phyloP scores from a whole-genome alignment of 495 filamentous ascomycete genomes.

The Aspergillus olivimuriae region DNA sequence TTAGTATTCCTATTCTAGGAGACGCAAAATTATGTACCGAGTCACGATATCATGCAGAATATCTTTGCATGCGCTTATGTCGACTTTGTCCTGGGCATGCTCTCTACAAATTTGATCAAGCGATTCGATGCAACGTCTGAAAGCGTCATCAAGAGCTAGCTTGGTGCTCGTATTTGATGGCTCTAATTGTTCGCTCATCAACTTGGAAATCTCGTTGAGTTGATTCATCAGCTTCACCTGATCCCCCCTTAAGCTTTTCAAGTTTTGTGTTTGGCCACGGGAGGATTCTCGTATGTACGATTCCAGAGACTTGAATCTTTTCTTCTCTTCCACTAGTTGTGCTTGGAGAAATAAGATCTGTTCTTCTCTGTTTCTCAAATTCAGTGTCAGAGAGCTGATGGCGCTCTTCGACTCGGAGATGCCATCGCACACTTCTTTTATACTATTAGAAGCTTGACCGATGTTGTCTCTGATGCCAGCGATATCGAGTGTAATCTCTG shows the following conservation, averaged over 20 bases:
- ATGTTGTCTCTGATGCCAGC: slow-evolving; percentile 18
- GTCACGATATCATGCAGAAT: slow-evolving; percentile 11
- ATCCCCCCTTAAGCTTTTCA: slow-evolving; percentile 19
- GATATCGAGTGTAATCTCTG: slow-evolving; percentile 17
- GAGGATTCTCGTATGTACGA: slow-evolving; percentile 28
- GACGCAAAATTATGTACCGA: too few relatives aligned
- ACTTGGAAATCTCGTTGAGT: slow-evolving; percentile 12
- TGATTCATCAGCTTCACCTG: slow-evolving; percentile 21
- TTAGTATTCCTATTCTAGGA: too few relatives aligned
- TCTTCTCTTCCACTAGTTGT: slow-evolving; percentile 26
- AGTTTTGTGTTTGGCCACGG: slow-evolving; percentile 17
- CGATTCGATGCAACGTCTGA: slow-evolving; percentile 15
- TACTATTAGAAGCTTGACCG: slow-evolving; percentile 8
- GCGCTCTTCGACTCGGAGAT: slow-evolving; percentile 10
- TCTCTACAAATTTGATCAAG: slow-evolving; percentile 15
- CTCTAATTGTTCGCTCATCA: slow-evolving; percentile 6
- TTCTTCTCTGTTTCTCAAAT: slow-evolving; percentile 15
- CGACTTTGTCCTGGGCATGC: slow-evolving; percentile 10
- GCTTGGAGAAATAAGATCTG: slow-evolving; percentile 6
- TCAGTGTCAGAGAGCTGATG: slow-evolving; percentile 15
- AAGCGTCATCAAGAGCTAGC: slow-evolving; percentile 4
- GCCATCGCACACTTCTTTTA: slow-evolving; percentile 11
- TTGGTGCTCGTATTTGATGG: slow-evolving; percentile 10
- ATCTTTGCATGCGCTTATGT: slow-evolving; percentile 16
- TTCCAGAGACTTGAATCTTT: slow-evolving; percentile 21